Base-by-base conservation (phyloP, 1,139 yeast genomes). In the Chernovozyma aurita region DNA sequence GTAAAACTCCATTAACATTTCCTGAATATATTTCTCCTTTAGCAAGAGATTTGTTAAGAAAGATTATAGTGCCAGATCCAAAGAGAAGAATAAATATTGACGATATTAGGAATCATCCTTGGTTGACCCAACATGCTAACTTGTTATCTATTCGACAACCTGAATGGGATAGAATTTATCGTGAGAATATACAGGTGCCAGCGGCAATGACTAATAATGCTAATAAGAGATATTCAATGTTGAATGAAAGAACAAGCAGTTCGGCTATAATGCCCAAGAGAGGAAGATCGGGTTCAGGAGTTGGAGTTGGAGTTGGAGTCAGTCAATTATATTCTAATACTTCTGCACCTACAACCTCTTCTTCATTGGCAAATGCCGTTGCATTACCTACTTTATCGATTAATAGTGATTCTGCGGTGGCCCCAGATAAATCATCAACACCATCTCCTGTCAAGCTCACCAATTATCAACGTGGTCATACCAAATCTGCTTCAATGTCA, bases 1-100 rank as follows among this genome's bases (percentile, higher is more conserved):
- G 97, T 33, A 73, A 80, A 37, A 87, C 97, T 1, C 88, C 96
- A 4, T 69, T 92, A 51, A 92, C 97, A 3, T 92, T 92, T 63
- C 98, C 98, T 2, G 97, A 90, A 57, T 90, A 87, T 55, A 80
- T 94, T 39, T 81, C 83, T 35, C 95, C 97, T 3, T 73, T 86
- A 57, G 95, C 98, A 11, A 76, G 99, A 60, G 97, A 92, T 60
- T 68, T 92, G 44, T 65, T 92, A 42, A 73, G 97, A 50, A 82
- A 83, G 53, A 84, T 92, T 28, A 74, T 90, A 40, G 94, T 87
- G 4, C 75, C 95, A 2, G 86, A 86, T 55, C 98, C 98, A n/a
- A 74, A 65, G 44, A 78, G 72, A 50, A 78, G 99, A 59, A 75
- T 86, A 29, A 68, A 67, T 32, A 70, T 92, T 46, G 71, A 73